These are phyloP conservation scores for Botrytis galanthina DNA, from an alignment of 2,329 filamentous ascomycete genomes.

Conservation along the genomic window DNA sequence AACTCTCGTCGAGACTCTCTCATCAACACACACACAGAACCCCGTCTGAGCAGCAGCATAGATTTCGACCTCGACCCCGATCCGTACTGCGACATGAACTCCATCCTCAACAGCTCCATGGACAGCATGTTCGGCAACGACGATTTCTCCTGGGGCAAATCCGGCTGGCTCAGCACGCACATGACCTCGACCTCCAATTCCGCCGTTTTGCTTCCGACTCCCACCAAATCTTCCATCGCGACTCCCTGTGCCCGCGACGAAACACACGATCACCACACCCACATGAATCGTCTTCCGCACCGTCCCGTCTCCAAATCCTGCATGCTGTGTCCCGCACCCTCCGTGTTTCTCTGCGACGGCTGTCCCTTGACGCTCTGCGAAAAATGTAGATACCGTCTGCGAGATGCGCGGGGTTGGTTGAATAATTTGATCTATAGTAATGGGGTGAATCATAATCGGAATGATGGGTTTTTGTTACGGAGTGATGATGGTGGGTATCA, in stretches of 20 bases:
- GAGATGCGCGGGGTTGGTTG: neutral
- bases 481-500: slow-evolving; percentile 9
- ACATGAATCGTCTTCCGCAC: neutral
- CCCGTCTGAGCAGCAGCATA: neutral
- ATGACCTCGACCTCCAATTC: neutral
- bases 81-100: neutral
- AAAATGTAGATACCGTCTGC: neutral
- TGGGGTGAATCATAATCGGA: neutral
- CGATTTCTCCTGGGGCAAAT: neutral
- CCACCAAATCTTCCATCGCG: neutral
- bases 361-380: slow-evolving; percentile 9
- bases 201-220: neutral
- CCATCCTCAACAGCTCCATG: neutral
- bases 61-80: neutral
- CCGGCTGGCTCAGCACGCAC: neutral
- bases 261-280: neutral
- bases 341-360: neutral
- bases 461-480: slow-evolving; percentile 1
- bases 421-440: neutral
- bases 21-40: neutral
- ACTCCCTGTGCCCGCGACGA: neutral
- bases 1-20: neutral
- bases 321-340: neutral
- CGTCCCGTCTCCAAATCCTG: slow-evolving; percentile 4
- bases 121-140: neutral